Evolutionary conservation across 78 protist genomes (phyloP).

Genomic region (slime mould (Dictyostelium discoideum)): dicty_2.7 NC_007088.5:7088501-7089000

Average conservation of each 20-base stretch:
- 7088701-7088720: too few relatives aligned
- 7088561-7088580: too few relatives aligned
- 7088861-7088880: background rate
- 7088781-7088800: background rate
- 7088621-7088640: too few relatives aligned
- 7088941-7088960: background rate
- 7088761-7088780: background rate
- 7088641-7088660: too few relatives aligned
- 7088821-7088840: constrained; percentile 2
- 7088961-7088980: background rate
- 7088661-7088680: too few relatives aligned
- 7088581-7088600: too few relatives aligned
- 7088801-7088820: background rate
- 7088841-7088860: background rate
- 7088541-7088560: too few relatives aligned
- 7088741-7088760: too few relatives aligned
- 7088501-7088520: background rate
- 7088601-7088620: too few relatives aligned
- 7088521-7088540: too few relatives aligned
- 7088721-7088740: too few relatives aligned
- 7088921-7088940: background rate
- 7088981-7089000: background rate
- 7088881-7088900: background rate
- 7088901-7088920: background rate
- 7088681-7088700: too few relatives aligned